Evolutionary conservation across 164 flowering plant genomes (phyloP), one percentile per base, ranked within the genome.

Genomic region (Magnolia kwangsiensis): DNA sequence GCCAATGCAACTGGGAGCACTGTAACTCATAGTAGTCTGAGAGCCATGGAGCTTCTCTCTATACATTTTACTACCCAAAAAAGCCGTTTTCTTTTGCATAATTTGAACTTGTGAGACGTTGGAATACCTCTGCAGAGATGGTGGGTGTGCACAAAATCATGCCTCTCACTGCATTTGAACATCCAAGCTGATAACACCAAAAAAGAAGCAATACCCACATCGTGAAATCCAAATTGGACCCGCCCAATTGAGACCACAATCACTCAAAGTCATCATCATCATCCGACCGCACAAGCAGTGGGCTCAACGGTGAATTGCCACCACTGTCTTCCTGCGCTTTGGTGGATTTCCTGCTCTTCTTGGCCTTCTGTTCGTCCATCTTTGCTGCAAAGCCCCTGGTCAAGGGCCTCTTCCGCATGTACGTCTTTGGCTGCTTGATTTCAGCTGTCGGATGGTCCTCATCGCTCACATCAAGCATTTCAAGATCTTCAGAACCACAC

Each of bases 331-430:
- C 72, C 65, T 65, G 18, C 8, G 20, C 69, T 68, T 66, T 75
- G 27, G 77, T 24, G 20, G 84, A 67, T 49, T 74, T 82, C 75
- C 65, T 79, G 68, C 81, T 69, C 69, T 78, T 78, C 51, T 82
- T 80, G 69, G 29, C 58, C 23, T 70, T 76, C 69, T 76, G 78
- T 45, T 21, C 61, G 3, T 55, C 18, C 16, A 16, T 16, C 18
- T 55, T 55, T 55, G 61, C 13, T 55, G 61, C 3, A 55, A 11
- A 55, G 18, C 13, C 18, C 61, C 61, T 55, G 3, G 61, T 55
- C 13, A 55, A 11, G 18, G 61, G 61, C 13, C 61, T 2, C 61
- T 55, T 55, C 16, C 61, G 61, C 61, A 55, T 16, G 18, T 11
- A 55, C 11, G 19, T 55, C 2, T 55, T 55, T 55, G 61, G 61